Base-by-base conservation (phyloP, 805 yeast species). In the Barnettozyma botsteinii region DNA sequence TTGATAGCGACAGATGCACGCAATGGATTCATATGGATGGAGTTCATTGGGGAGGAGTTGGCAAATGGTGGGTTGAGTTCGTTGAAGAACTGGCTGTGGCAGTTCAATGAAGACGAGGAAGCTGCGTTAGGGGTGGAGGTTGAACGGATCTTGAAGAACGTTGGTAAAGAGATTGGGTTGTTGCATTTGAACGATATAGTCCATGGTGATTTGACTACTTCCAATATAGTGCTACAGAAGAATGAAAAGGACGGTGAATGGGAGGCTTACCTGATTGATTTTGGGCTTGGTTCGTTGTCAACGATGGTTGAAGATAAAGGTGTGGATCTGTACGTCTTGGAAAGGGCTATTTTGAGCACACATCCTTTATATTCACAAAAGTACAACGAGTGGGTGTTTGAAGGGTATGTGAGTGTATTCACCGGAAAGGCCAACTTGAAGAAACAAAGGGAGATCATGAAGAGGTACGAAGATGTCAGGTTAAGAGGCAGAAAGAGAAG, bases 201-300 rank as follows among this genome's bases (percentile, higher is more conserved):
- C 20, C 98, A 93, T 61, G 98, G 98, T 1, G 98, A 93, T 58
- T 67, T 93, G 50, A 93, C 98, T 0, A 79, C 91, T 18, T 89
- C 98, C 0, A 93, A 93, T 53, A 76, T 88, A 20, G 72, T 93
- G 33, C 55, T 89, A 13, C 64, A 63, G 57, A 61, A 35, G 33
- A 40, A 22, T 33, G 23, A 20, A 43, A 37, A 32, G 43, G 38
- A 28, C 2, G 43, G 30, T 4, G 30, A 29, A 4, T 62, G 62
- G 60, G 54, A 45, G 21, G 87, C 94, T 0, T 74, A 67, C 25
- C 61, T 93, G 48, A 93, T 93, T 40, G 98, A 93, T 57, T 93
- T 93, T 64, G 98, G 98, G 0, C 68, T 93, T 15, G 84, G 95
- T 2, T 77, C 88, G 11, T 79, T 79, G 42, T 78, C 95, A 0